Percentiles rank a stretch among this genome's conserved stretches.
phyloP scores from a whole-genome alignment of 1,284 basidiomycete species.

The Afroboletus lepidellus region DNA sequence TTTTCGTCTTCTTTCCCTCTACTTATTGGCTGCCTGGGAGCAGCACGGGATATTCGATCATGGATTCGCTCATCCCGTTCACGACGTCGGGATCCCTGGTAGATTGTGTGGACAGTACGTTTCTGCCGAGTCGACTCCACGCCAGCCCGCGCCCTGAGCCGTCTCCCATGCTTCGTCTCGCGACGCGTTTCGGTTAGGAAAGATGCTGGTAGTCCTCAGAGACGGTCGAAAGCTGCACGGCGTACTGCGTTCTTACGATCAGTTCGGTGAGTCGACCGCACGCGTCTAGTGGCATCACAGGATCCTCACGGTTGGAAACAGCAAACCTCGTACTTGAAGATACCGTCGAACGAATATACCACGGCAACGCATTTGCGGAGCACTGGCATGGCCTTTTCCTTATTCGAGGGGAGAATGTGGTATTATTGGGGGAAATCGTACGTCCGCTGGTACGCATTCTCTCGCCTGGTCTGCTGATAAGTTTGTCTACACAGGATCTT shows the following conservation, averaged over 20 bases:
- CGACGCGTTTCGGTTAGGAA: constrained; percentile 61
- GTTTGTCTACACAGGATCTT: constrained; percentile 64
- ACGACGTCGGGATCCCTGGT: constrained; percentile 95
- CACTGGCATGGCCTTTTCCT: constrained; percentile 87
- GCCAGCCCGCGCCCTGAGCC: constrained; percentile 52
- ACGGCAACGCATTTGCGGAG: constrained; percentile 78
- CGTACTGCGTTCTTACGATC: constrained; percentile 96
- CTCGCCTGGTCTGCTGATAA: constrained; percentile 6
- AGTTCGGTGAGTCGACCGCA: constrained; percentile 80
- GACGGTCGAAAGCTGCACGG: constrained; percentile 97
- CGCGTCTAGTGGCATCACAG: neutral
- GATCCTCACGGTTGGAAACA: constrained; percentile 34
- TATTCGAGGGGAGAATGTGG: constrained; percentile 98
- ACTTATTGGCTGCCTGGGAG: constrained; percentile 40
- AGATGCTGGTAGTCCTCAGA: constrained; percentile 95
- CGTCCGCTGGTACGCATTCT: constrained; percentile 37
- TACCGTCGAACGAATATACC: constrained; percentile 86
- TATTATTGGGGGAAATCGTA: constrained; percentile 95
- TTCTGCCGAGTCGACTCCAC: constrained; percentile 60
- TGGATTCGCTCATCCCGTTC: constrained; percentile 95
- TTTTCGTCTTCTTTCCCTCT: constrained; percentile 24
- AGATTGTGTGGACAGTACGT: constrained; percentile 98
- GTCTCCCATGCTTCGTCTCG: constrained; percentile 30
- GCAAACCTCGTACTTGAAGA: constrained; percentile 93
- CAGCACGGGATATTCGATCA: constrained; percentile 37